These are phyloP conservation scores for Aspergillus amoenus DNA, from an alignment of 2,329 filamentous ascomycete species.

Conservation along the genomic window DNA sequence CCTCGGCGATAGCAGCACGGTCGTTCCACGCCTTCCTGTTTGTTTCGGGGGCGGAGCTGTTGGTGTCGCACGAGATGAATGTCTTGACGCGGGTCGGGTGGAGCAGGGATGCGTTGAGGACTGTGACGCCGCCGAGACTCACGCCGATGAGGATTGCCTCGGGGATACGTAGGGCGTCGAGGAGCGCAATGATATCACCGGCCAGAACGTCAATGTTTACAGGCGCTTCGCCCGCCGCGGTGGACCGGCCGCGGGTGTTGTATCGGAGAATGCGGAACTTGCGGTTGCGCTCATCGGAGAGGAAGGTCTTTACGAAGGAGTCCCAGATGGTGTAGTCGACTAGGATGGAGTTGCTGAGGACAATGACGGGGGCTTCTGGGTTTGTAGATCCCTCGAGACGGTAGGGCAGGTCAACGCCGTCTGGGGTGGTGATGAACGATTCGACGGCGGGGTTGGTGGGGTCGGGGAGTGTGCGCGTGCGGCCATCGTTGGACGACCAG, in stretches of 20 bases:
- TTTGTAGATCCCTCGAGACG: constrained; percentile 70
- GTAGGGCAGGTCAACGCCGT: constrained; percentile 70
- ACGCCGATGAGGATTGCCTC: constrained; percentile 73
- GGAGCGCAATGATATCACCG: constrained; percentile 64
- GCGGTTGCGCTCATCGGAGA: constrained; percentile 54
- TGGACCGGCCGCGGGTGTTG: constrained; percentile 68
- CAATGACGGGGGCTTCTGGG: constrained; percentile 67
- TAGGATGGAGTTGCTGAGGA: constrained; percentile 78
- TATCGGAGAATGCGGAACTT: constrained; percentile 73
- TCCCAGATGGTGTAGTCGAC: constrained; percentile 82
- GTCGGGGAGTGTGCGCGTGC: constrained; percentile 53
- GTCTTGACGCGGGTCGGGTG: constrained; percentile 59
- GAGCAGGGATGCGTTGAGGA: constrained; percentile 68
- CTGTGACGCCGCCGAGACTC: constrained; percentile 76
- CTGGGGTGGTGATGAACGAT: constrained; percentile 67
- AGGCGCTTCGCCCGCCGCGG: constrained; percentile 38
- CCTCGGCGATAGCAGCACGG: constrained; percentile 67
- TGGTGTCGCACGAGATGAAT: constrained; percentile 78
- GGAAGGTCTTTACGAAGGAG: constrained; percentile 63
- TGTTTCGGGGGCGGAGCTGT: constrained; percentile 66
- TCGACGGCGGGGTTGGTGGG: constrained; percentile 55
- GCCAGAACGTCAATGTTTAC: constrained; percentile 66
- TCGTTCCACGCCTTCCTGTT: constrained; percentile 81
- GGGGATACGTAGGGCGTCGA: constrained; percentile 68
- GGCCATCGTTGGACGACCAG: constrained; percentile 57